Evolutionary conservation across 1,284 basidiomycete genomes (phyloP), one percentile per base, ranked within the genome.

Genomic region (Ganoderma multipileum): DNA sequence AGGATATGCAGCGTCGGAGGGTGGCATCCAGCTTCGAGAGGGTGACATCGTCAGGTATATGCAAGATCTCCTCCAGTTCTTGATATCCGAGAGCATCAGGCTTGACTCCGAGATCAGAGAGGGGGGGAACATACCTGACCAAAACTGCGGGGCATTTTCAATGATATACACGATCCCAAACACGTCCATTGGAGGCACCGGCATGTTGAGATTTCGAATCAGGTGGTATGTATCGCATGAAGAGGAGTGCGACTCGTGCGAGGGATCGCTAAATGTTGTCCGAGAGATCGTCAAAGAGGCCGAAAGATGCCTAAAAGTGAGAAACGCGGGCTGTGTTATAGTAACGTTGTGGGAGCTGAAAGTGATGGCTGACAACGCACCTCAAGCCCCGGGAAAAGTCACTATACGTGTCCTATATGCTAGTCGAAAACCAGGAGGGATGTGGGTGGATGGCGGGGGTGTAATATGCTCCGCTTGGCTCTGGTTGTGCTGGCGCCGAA

Each of bases 1-100:
- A 85, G 2, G 89, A 86, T 69, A 96, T 82, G 79, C 91, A 97
- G 74, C 92, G 88, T 72, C 89, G 83, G 59, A 98, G 79, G 0
- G 94, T 88, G 41, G 89, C 87, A 79, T 98, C 96, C 16, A 98
- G 85, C 71, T 90, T 84, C 8, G 86, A 86, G 12, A 98, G 84
- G 0, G 90, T 92, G 11, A 90, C 84, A 69, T 89, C 86, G 52
- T 85, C 85, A 1, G 91, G 88, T 14, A 95, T 80, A 55, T 83
- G 83, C 42, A 96, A 78, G n/a, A 93, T 87, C 65, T 95, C 94
- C 63, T 96, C 95, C 54, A 97, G 85, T 79, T 97, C 96, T 96
- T 44, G 18, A 52, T 6, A 4, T 57, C 12, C 20, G 33, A 38
- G 23, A 3, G n/a, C 11, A 57, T 38, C 55, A 28, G 50, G 52